phyloP scores from a whole-genome alignment of 73 alveolate genomes.

The Paramecium sexaurelia region DNA sequence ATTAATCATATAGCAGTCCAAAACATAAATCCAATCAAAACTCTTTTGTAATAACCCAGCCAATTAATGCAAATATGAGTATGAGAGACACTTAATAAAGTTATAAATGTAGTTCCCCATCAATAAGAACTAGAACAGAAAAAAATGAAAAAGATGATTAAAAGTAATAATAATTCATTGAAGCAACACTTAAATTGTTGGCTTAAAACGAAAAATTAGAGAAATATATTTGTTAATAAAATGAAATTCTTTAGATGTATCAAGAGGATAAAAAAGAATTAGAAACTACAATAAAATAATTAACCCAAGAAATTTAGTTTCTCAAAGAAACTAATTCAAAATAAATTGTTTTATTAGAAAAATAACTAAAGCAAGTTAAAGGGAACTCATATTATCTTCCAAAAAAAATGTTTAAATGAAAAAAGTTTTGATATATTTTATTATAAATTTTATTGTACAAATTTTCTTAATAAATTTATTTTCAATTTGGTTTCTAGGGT shows the following conservation, averaged over 20 bases:
- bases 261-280: not conserved
- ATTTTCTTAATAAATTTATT: no score
- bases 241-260: not conserved
- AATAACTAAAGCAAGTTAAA: not conserved
- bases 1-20: not conserved
- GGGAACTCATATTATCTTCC: not conserved
- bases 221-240: not conserved
- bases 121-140: not conserved
- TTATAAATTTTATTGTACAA: not conserved
- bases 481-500: no score
- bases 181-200: not conserved
- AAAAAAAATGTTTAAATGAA: not conserved
- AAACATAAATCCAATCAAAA: not conserved
- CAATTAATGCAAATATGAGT: not conserved
- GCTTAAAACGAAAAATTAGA: not conserved
- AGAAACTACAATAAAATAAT: not conserved
- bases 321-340: not conserved
- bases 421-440: not conserved
- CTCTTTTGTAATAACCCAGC: not conserved
- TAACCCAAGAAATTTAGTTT: not conserved
- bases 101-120: not conserved
- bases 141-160: not conserved
- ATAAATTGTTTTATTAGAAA: not conserved
- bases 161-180: not conserved
- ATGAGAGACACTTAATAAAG: not conserved